phyloP scores from a whole-genome alignment of 306 rosid species.

The Vachellia collinsii region DNA sequence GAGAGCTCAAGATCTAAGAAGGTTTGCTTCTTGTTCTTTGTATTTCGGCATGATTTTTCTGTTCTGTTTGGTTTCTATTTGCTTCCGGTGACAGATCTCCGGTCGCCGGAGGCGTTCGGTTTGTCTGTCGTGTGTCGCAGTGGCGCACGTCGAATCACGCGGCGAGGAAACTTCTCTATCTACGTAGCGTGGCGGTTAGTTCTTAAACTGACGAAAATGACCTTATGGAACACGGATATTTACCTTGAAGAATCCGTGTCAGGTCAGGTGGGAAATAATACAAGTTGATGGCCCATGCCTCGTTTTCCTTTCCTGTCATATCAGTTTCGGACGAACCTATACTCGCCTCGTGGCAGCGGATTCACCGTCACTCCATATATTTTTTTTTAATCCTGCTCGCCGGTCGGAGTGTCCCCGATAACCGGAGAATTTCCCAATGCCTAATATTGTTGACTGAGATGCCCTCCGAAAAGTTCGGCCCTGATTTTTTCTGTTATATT shows the following conservation, averaged over 20 bases:
- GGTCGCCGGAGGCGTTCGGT: slow-evolving; percentile 14
- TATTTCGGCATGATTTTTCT: neutral
- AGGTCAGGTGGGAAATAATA: slow-evolving; percentile 25
- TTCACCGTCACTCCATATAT: slow-evolving; percentile 12
- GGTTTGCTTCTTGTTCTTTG: slow-evolving; percentile 47
- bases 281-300: slow-evolving; percentile 28
- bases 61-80: neutral
- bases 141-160: neutral
- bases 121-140: neutral
- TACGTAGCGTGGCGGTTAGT: slow-evolving; percentile 32
- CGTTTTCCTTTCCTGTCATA: slow-evolving; percentile 21
- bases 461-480: slow-evolving; percentile 20
- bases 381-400: neutral
- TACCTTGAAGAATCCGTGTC: slow-evolving; percentile 25
- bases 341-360: neutral
- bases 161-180: slow-evolving; percentile 3
- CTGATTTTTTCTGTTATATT: neutral
- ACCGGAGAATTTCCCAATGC: slow-evolving; percentile 11
- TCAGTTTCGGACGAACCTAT: slow-evolving; percentile 30
- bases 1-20: slow-evolving; percentile 75
- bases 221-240: slow-evolving; percentile 33
- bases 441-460: slow-evolving; percentile 11
- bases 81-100: slow-evolving; percentile 2
- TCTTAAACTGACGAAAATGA: slow-evolving; percentile 44
- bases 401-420: slow-evolving; percentile 22